Evolutionary conservation across 2,329 filamentous ascomycete genomes (phyloP).

Genomic region (Fusarium nisikadoi): DNA sequence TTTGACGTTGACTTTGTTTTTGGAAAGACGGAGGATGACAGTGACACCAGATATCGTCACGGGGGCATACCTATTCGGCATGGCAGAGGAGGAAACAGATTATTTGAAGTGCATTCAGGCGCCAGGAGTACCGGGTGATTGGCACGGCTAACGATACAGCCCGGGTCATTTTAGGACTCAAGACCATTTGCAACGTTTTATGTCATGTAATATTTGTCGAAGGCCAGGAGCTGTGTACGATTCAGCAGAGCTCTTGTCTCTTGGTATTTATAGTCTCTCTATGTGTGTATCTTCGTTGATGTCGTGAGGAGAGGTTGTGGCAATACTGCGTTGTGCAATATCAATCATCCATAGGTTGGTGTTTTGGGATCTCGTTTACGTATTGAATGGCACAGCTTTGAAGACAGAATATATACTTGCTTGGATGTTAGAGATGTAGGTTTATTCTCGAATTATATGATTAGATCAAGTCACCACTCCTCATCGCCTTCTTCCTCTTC

Average conservation of each 20-base stretch:
- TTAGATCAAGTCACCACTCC: background rate
- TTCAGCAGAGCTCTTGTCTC: slow-evolving; percentile 24
- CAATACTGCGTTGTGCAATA: slow-evolving; percentile 30
- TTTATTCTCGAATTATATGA: background rate
- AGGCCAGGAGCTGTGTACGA: slow-evolving; percentile 23
- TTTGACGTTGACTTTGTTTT: slow-evolving; percentile 17
- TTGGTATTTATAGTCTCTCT: slow-evolving; percentile 27
- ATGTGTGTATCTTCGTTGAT: background rate
- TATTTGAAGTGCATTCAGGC: slow-evolving; percentile 38
- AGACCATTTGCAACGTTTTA: slow-evolving; percentile 35
- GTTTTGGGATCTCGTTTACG: slow-evolving; percentile 35
- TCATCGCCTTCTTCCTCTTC: background rate
- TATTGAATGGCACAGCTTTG: slow-evolving; percentile 18
- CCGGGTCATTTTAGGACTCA: slow-evolving; percentile 21
- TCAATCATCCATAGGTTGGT: slow-evolving; percentile 42
- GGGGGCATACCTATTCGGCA: background rate
- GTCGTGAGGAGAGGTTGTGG: slow-evolving; percentile 5
- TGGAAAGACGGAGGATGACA: slow-evolving; percentile 16
- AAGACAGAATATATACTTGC: background rate
- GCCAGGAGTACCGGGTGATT: slow-evolving; percentile 43
- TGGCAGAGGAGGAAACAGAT: slow-evolving; percentile 8
- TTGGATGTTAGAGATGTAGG: background rate
- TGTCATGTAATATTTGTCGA: slow-evolving; percentile 39
- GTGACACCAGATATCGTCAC: background rate
- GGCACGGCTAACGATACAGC: slow-evolving; percentile 12